phyloP scores from a whole-genome alignment of 306 rosid genomes.

The Vicia villosa region DNA sequence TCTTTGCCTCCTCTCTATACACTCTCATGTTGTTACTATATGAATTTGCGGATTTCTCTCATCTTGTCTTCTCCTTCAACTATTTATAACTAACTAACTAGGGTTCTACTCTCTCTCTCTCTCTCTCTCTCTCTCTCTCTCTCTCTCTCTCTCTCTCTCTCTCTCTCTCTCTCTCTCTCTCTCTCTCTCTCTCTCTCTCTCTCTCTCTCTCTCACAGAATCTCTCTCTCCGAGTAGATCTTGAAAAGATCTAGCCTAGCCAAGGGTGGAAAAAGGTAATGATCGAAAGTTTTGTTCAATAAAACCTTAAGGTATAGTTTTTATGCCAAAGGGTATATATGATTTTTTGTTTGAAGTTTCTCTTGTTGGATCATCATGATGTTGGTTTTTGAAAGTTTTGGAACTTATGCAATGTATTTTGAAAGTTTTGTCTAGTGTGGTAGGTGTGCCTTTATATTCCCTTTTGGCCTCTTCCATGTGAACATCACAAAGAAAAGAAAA shows the following conservation, averaged over 20 bases:
- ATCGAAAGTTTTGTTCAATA: constrained; percentile 28
- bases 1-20: constrained; percentile 75
- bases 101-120: constrained; percentile 59
- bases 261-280: constrained; percentile 44
- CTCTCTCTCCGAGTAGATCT: constrained; percentile 48
- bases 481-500: constrained; percentile 1
- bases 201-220: background rate
- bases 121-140: too few relatives aligned
- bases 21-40: constrained; percentile 47
- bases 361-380: constrained; percentile 1
- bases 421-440: constrained; percentile 8
- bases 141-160: too few relatives aligned
- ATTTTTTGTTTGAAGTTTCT: background rate
- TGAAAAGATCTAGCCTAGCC: constrained; percentile 33
- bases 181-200: too few relatives aligned
- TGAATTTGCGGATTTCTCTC: constrained; percentile 46
- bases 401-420: constrained; percentile 27
- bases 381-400: constrained; percentile 12
- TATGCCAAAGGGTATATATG: constrained; percentile 8
- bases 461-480: constrained; percentile 30
- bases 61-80: constrained; percentile 47
- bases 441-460: constrained; percentile 25
- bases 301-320: background rate
- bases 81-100: constrained; percentile 34
- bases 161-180: too few relatives aligned